phyloP scores from a whole-genome alignment of 208 protist species.

The Leishmania braziliensis region DNA sequence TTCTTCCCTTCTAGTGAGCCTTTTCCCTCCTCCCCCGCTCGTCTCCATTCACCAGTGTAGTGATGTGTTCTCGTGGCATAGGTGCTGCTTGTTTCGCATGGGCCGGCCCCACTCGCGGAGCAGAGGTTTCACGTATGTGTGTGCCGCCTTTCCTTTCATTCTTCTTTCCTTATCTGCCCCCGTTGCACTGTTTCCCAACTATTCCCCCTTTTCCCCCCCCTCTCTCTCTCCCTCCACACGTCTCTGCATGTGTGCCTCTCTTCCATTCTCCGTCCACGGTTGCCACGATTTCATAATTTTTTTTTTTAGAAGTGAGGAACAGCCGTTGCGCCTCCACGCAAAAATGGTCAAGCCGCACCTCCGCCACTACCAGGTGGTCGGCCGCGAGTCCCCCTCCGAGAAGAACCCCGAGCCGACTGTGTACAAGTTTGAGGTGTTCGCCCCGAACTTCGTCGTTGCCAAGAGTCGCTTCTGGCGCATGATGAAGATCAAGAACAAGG shows the following conservation, averaged over 20 bases:
- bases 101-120: background rate
- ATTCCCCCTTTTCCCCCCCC: background rate
- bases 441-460: slow-evolving; percentile 97
- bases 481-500: slow-evolving; percentile 97
- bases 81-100: background rate
- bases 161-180: background rate
- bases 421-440: slow-evolving; percentile 99
- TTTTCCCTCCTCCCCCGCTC: background rate
- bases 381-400: slow-evolving; percentile 93
- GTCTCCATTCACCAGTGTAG: background rate
- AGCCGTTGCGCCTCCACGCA: slow-evolving; percentile 11
- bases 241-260: background rate
- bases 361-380: slow-evolving; percentile 95
- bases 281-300: background rate
- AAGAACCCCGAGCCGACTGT: slow-evolving; percentile 93
- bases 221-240: background rate
- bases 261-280: too few relatives aligned
- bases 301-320: background rate
- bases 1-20: background rate
- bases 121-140: background rate
- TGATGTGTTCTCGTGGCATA: background rate
- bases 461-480: slow-evolving; percentile 99
- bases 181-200: background rate
- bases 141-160: background rate
- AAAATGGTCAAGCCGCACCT: slow-evolving; percentile 82